Evolutionary conservation across 352 stramenopile genomes (phyloP).

Genomic region (Phytophthora boehmeriae): DNA sequence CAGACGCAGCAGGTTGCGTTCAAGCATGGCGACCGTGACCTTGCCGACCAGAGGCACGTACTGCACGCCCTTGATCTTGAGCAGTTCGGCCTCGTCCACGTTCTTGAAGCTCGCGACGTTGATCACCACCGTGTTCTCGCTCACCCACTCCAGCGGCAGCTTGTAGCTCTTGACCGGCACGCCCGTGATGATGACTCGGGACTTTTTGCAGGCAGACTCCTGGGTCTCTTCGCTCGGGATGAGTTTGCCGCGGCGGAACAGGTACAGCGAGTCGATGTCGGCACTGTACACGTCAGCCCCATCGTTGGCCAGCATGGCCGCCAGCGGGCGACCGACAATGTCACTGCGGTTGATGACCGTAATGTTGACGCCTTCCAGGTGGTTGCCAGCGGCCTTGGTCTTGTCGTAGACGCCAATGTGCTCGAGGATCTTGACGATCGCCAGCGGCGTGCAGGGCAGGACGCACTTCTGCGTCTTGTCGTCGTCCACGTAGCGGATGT

Average conservation of each 20-base stretch:
- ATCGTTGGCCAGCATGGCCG: constrained; percentile 96
- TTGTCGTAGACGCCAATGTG: constrained; percentile 90
- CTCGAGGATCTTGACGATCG: constrained; percentile 96
- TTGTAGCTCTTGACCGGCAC: constrained; percentile 95
- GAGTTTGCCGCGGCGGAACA: constrained; percentile 93
- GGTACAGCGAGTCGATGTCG: constrained; percentile 96
- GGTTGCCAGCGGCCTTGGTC: constrained; percentile 51
- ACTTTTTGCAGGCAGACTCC: constrained; percentile 88
- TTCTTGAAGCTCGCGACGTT: constrained; percentile 98
- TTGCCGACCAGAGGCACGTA: constrained; percentile 97
- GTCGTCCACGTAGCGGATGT: constrained; percentile 96
- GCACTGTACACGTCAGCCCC: constrained; percentile 95
- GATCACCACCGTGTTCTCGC: constrained; percentile 92
- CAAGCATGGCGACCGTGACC: constrained; percentile 96
- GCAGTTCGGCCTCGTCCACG: constrained; percentile 91
- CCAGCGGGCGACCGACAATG: constrained; percentile 95
- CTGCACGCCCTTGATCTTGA: constrained; percentile 91
- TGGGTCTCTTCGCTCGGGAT: constrained; percentile 85
- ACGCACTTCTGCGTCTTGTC: constrained; percentile 94
- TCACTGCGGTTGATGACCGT: constrained; percentile 98
- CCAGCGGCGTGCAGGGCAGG: constrained; percentile 96
- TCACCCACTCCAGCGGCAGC: constrained; percentile 92
- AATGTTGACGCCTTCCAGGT: constrained; percentile 87
- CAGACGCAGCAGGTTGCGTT: constrained; percentile 95
- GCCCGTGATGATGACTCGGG: constrained; percentile 94